Evolutionary conservation across 345 rosid species (phyloP).

Genomic region (Iberis pinnata): DNA sequence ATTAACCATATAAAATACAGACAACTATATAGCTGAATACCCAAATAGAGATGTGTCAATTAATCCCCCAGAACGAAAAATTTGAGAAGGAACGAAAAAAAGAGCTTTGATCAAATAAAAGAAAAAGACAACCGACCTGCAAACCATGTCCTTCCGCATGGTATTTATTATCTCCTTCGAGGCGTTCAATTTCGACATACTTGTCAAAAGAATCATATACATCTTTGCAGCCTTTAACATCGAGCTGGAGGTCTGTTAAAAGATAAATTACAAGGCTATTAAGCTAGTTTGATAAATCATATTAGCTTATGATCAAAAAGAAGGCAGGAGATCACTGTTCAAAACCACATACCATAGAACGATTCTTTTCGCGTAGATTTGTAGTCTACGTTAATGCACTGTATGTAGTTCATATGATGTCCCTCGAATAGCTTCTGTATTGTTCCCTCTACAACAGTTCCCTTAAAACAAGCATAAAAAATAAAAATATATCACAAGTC

Average conservation of each 20-base stretch:
- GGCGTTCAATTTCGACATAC: slow-evolving; percentile 97
- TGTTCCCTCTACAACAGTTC: slow-evolving; percentile 97
- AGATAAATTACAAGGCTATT: slow-evolving; percentile 15
- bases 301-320: slow-evolving; percentile 9
- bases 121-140: slow-evolving; percentile 51
- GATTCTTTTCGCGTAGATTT: slow-evolving; percentile 95
- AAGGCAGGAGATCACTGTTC: neutral
- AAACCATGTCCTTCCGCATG: slow-evolving; percentile 89
- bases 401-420: slow-evolving; percentile 91
- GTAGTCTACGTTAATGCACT: slow-evolving; percentile 90
- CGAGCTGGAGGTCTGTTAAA: slow-evolving; percentile 90
- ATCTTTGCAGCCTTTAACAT: slow-evolving; percentile 95
- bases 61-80: neutral
- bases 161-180: slow-evolving; percentile 97
- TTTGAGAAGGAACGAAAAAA: slow-evolving; percentile 2
- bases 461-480: slow-evolving; percentile 34
- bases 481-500: slow-evolving; percentile 5
- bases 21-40: slow-evolving; percentile 4
- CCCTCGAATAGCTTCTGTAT: slow-evolving; percentile 95
- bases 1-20: neutral
- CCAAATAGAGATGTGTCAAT: neutral
- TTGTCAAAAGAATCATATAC: slow-evolving; percentile 97
- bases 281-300: slow-evolving; percentile 13
- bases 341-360: slow-evolving; percentile 61
- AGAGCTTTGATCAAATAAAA: slow-evolving; percentile 16